Conservation (phyloP, 345 rosid species). For the Diplotaxis tenuifolia region DNA sequence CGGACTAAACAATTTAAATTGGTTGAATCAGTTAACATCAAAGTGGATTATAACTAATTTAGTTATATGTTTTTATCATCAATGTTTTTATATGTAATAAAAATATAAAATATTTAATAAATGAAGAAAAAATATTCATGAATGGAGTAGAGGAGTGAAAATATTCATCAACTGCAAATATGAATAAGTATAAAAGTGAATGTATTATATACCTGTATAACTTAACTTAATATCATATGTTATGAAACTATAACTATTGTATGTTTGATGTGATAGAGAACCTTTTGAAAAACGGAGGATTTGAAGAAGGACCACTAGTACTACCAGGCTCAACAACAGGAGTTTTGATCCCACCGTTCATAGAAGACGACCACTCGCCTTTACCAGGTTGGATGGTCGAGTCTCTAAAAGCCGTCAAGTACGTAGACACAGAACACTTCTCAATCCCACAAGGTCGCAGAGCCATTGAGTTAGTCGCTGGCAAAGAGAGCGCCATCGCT, state of each 20-base stretch:
- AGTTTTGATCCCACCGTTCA: conserved; percentile 76
- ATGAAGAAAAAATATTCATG: too few species aligned
- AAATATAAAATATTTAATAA: too few species aligned
- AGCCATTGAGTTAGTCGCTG: conserved; percentile 78
- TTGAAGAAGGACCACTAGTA: conserved; percentile 65
- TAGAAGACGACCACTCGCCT: conserved; percentile 82
- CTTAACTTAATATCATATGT: neutral
- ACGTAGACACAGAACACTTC: conserved; percentile 67
- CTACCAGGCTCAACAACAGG: conserved; percentile 69
- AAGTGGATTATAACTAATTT: too few species aligned
- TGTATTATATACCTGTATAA: neutral
- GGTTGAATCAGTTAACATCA: too few species aligned
- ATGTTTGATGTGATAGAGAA: conserved; percentile 44
- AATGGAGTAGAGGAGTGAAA: too few species aligned
- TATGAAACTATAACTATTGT: neutral
- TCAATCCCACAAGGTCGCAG: conserved; percentile 63
- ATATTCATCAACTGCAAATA: too few species aligned
- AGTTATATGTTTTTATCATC: too few species aligned
- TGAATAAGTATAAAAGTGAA: too few species aligned
- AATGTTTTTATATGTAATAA: too few species aligned
- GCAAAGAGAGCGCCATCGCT: conserved; percentile 83
- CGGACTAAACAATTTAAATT: too few species aligned
- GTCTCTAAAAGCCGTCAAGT: conserved; percentile 89
- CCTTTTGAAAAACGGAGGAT: conserved; percentile 66
- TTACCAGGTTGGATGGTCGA: conserved; percentile 84